Conservation (phyloP, 1,139 yeast genomes). For the Zygoascus meyerae region DNA sequence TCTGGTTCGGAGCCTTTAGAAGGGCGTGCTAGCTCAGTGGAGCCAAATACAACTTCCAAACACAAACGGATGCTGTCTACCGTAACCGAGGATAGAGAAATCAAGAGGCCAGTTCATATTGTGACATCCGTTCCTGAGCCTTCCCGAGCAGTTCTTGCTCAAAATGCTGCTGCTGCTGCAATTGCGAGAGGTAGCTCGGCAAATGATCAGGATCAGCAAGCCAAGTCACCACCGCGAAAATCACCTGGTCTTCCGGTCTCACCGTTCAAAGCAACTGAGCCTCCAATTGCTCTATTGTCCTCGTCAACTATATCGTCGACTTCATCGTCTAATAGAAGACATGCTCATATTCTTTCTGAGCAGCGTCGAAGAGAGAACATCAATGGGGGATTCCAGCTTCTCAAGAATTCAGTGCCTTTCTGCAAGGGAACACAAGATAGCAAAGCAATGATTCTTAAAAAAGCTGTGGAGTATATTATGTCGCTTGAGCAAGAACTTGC, state of each 20-base stretch:
- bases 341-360: slow-evolving; percentile 41
- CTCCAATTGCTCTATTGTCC: slow-evolving; percentile 8
- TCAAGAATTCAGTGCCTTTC: slow-evolving; percentile 38
- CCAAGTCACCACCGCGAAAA: neutral
- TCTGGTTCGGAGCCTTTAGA: too few relatives aligned
- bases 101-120: slow-evolving; percentile 3
- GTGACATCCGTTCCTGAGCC: neutral
- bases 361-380: slow-evolving; percentile 43
- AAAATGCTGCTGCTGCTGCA: neutral
- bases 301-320: slow-evolving; percentile 15
- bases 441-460: slow-evolving; percentile 39
- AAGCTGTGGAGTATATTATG: slow-evolving; percentile 39
- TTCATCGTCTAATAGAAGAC: slow-evolving; percentile 28
- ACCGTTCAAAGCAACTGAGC: slow-evolving; percentile 1
- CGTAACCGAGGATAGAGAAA: slow-evolving; percentile 9
- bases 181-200: neutral
- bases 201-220: neutral
- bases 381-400: slow-evolving; percentile 41
- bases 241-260: neutral
- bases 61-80: slow-evolving; percentile 10
- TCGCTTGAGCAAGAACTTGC: slow-evolving; percentile 32
- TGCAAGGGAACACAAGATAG: slow-evolving; percentile 41
- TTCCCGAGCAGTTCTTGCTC: neutral
- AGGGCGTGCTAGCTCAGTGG: too few relatives aligned
- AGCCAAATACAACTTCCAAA: neutral